Conservation (phyloP, 2,329 filamentous ascomycete genomes). For the Neonectria ditissima region DNA sequence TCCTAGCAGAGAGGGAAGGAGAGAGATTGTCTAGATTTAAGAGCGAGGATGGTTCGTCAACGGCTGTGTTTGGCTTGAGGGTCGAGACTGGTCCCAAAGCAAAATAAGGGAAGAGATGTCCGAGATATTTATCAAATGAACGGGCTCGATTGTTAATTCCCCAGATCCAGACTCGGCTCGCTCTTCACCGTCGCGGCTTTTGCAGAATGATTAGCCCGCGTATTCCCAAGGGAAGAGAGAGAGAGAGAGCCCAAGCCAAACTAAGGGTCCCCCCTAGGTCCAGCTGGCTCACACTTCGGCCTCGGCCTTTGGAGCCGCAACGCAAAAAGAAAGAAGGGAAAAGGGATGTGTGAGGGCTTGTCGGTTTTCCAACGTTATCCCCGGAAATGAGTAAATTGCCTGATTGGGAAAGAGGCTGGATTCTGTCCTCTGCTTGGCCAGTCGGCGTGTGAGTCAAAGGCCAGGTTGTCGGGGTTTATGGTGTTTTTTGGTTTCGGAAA, state of each 20-base stretch:
- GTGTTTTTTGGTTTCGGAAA: neutral
- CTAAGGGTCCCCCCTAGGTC: neutral
- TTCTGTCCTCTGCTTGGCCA: neutral
- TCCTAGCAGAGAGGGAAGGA: no score
- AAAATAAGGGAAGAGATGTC: neutral
- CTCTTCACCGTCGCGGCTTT: neutral
- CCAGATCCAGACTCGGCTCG: conserved; percentile 10
- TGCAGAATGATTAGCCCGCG: neutral
- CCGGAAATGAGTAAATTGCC: neutral
- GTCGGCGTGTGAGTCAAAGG: neutral
- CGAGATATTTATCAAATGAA: conserved; percentile 19
- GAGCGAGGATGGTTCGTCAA: neutral
- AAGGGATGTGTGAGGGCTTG: no score
- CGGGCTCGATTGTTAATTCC: neutral
- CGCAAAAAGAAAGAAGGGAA: neutral
- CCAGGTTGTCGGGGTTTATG: conserved; percentile 10
- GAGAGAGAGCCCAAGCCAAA: neutral
- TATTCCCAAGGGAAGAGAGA: neutral
- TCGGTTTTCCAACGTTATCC: neutral
- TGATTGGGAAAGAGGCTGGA: neutral
- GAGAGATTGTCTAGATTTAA: no score
- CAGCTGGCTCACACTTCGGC: neutral
- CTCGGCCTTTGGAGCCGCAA: neutral
- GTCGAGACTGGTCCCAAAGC: conserved; percentile 1
- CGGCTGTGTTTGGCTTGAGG: no score